These are phyloP conservation scores for Aphanomyces euteiches DNA, from an alignment of 352 stramenopile species.

Conservation along the genomic window DNA sequence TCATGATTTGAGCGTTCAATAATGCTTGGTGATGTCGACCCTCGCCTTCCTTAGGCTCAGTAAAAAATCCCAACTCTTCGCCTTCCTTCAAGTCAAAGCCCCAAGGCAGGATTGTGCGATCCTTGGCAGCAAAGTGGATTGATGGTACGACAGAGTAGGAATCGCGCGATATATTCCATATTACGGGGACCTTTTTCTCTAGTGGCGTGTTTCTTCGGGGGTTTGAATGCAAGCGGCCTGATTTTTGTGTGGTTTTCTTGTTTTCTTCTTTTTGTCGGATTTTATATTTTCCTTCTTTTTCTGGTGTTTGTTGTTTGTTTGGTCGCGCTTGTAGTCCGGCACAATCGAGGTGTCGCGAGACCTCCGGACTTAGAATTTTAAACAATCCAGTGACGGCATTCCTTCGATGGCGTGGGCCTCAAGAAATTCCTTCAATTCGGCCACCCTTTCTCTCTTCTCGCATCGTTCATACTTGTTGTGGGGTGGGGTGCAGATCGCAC, in stretches of 20 bases:
- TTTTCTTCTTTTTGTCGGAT: not conserved
- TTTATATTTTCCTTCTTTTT: not conserved
- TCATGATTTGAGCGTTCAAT: not conserved
- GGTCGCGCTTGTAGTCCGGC: not conserved
- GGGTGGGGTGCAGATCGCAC: not conserved
- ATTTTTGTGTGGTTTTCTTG: not conserved
- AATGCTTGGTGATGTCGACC: not conserved
- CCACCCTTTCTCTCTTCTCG: not conserved
- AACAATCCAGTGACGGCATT: not conserved
- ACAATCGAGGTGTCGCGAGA: not conserved
- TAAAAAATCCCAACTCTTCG: not conserved
- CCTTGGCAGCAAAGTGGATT: not conserved
- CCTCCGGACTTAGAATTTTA: constrained; percentile 1
- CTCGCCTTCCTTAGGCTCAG: not conserved
- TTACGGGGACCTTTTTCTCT: constrained; percentile 6
- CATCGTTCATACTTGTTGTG: constrained; percentile 8
- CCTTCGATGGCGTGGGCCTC: not conserved
- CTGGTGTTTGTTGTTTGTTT: not conserved
- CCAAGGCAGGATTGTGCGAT: not conserved
- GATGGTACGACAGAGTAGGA: not conserved
- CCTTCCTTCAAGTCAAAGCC: not conserved
- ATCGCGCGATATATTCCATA: constrained; percentile 1
- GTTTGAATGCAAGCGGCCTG: not conserved
- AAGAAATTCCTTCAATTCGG: not conserved
- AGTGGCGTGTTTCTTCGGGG: not conserved